Evolutionary conservation across 257 asterid genomes (phyloP), one percentile per base, ranked within the genome.

Genomic region (Orobanche coerulescens): DNA sequence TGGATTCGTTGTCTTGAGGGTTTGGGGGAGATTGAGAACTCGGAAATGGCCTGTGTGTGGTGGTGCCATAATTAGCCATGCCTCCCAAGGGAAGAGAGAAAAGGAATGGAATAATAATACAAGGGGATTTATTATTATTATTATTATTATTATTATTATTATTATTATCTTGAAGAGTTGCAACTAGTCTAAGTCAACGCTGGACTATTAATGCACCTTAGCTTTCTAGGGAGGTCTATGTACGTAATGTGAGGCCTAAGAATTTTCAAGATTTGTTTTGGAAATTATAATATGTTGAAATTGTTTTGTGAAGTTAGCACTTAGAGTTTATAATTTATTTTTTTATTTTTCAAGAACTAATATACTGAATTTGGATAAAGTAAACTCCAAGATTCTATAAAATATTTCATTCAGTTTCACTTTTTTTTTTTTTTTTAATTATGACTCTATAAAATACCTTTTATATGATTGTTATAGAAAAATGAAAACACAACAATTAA

Each of bases 41-140:
- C 57, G 79, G 23, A 67, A 84, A 71, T 55, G 74, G 73, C 63
- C 90, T 72, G 19, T 73, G 88, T 6, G 76, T 66, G 64, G 90
- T 61, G 66, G 87, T 54, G 63, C 73, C 79, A 48, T 72, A 47
- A 68, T 68, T 62, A 28, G 76, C 78, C 94, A 83, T 82, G 33
- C 25, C 36, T 65, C 23, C 15, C 28, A 61, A 49, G 51, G 20
- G 33, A 31, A 8, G 43, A 43, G n/a, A 62, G 2, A 9, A 22
- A 43, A 62, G 12, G 25, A 44, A 13, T 15, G 58, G 22, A 6
- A 19, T 53, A 20, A 22, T n/a, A 30, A 30, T 30, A 30, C 36
- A 30, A 30, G 36, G 49, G 36, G 49, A 42, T 42, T 42, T 14
- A 13, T 42, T 42, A 42, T 42, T 42, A 42, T 42, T 42, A 13